Base-by-base conservation (phyloP, 192 early-diverging fungal species). In the Entomortierella chlamydospora region DNA sequence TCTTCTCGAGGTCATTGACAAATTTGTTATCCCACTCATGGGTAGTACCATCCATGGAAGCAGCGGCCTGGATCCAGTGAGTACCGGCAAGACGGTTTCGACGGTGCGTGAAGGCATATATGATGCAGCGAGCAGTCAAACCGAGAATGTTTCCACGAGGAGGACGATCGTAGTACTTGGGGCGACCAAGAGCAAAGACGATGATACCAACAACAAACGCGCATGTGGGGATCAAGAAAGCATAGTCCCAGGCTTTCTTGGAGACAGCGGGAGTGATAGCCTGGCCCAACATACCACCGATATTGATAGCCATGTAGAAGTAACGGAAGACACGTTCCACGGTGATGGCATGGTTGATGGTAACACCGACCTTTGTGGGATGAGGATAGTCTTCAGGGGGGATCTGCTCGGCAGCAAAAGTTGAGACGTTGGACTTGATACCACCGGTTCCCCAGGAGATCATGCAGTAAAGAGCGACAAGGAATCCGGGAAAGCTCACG, bases 261-360 rank as follows among this genome's bases (percentile, higher is more conserved):
- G 71, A 68, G 69, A 89, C 89, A n/a, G 88, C 67, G 59, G 84
- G 85, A 0, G 87, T 87, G 20, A 88, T 89, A 30, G 85, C 86
- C 70, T 89, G 87, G 45, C 86, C 85, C 23, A 86, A 79, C 81
- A 90, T 81, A 49, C 81, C 82, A 50, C 89, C 89, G 64, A 90
- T 83, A 72, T 90, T 90, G 67, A 90, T 88, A 31, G 87, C 68
- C 87, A 86, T 88, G 84, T 92, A 92, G 69, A 92, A 92, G 87
- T 89, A 91, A 73, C 88, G 87, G 82, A 91, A 92, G 56, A 92
- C 86, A 34, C 85, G 86, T 81, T 91, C 87, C 22, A 91, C 73
- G 3, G 90, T 89, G 61, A 89, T 76, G 61, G 84, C 87, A 57
- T 85, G 86, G 77, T 90, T 86, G 25, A 90, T 81, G 7, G 88